Evolutionary conservation across 495 filamentous ascomycete species (phyloP).

Genomic region (Polyplosphaeria fusca): DNA sequence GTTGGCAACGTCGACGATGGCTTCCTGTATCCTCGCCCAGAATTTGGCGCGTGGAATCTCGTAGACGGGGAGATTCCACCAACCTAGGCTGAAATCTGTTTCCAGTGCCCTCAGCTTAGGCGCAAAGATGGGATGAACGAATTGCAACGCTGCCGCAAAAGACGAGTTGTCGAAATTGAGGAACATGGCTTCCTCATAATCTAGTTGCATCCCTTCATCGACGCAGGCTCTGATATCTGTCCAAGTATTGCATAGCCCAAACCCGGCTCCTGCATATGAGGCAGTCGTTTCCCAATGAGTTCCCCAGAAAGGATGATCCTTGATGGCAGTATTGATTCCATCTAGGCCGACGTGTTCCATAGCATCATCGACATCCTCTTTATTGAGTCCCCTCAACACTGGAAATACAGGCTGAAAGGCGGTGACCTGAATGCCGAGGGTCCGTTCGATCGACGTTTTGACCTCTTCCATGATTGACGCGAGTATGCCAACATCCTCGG

Average conservation of each 20-base stretch:
- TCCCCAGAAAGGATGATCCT: no score
- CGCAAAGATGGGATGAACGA: no score
- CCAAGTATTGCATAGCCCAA: no score
- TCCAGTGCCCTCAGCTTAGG: not conserved
- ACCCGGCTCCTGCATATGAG: no score
- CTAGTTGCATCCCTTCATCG: no score
- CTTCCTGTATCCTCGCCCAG: slow-evolving; percentile 1
- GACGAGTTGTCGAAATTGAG: no score
- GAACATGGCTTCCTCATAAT: no score
- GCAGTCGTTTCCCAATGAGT: no score
- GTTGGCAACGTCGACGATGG: slow-evolving; percentile 3
- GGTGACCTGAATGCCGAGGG: not conserved
- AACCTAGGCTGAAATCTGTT: not conserved
- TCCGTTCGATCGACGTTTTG: not conserved
- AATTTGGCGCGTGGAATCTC: slow-evolving; percentile 10
- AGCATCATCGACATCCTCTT: slow-evolving; percentile 10
- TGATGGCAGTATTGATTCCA: not conserved
- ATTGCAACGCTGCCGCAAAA: no score
- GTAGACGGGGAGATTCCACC: slow-evolving; percentile 2
- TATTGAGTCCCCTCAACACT: not conserved
- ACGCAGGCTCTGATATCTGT: no score
- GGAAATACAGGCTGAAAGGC: slow-evolving; percentile 1
- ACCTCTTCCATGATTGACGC: not conserved
- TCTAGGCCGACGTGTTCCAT: not conserved
- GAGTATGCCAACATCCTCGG: not conserved